A percentile compares a stretch with the other conserved stretches of the same genome.
Conservation (phyloP, 108 stramenopile species). For the Stephanodiscus minutulus region DNA sequence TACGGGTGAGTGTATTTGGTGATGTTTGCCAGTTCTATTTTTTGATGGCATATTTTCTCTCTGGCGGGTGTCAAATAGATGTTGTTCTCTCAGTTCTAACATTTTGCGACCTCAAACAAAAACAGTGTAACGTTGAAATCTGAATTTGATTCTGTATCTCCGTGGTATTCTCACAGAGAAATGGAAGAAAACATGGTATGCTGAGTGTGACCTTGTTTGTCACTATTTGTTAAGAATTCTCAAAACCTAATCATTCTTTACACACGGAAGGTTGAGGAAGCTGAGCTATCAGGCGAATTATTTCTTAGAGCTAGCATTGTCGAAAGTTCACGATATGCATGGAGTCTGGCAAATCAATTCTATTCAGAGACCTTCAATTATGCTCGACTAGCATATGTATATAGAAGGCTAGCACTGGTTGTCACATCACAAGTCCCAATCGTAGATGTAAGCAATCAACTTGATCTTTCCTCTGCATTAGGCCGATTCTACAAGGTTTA, state of each 20-base stretch:
- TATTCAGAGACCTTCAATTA: conserved; percentile 87
- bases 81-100: background rate
- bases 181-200: conserved; percentile 79
- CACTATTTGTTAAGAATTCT: background rate
- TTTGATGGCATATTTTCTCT: no score
- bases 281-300: conserved; percentile 78
- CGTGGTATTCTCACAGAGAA: conserved; percentile 74
- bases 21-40: background rate
- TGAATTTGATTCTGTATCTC: conserved; percentile 63
- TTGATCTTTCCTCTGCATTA: conserved; percentile 68
- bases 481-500: conserved; percentile 88
- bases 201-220: background rate
- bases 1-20: conserved; percentile 41
- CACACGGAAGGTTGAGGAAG: conserved; percentile 59
- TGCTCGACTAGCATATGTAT: conserved; percentile 66
- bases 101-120: background rate
- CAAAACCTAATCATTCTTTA: background rate
- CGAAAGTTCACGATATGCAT: conserved; percentile 76
- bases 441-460: conserved; percentile 70
- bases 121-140: conserved; percentile 60
- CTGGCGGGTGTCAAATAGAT: no score
- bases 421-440: conserved; percentile 75
- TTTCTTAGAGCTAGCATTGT: conserved; percentile 81
- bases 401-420: conserved; percentile 66
- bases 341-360: conserved; percentile 76